Percentiles rank a stretch among this genome's conserved stretches.
Evolutionary conservation across 805 yeast species (phyloP).

Genomic region (Saturnispora besseyi): DNA sequence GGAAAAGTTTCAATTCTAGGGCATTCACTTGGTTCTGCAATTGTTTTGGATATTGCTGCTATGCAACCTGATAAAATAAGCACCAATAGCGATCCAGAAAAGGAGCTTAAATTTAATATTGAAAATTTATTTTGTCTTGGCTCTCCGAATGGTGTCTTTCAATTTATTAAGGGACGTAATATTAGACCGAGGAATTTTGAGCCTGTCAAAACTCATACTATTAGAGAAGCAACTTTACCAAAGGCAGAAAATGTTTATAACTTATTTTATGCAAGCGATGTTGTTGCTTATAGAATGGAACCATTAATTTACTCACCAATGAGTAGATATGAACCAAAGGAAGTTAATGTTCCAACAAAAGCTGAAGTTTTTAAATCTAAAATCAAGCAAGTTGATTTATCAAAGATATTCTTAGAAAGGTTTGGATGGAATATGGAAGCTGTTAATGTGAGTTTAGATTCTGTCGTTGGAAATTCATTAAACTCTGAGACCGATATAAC

Average conservation of each 20-base stretch:
- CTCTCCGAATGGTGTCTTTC: conserved; percentile 84
- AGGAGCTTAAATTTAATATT: conserved; percentile 57
- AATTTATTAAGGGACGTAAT: conserved; percentile 56
- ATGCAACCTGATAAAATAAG: conserved; percentile 32
- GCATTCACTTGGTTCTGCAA: conserved; percentile 87
- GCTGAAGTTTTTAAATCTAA: conserved; percentile 5
- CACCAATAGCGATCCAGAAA: conserved; percentile 24
- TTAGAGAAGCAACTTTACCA: conserved; percentile 33
- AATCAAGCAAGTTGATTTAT: conserved; percentile 14
- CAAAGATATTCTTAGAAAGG: conserved; percentile 20
- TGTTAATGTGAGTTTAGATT: neutral
- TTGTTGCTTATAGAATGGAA: conserved; percentile 82
- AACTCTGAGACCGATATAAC: conserved; percentile 10
- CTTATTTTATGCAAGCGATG: conserved; percentile 84
- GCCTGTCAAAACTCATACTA: conserved; percentile 7
- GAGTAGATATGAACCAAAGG: conserved; percentile 43
- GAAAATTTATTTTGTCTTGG: conserved; percentile 75
- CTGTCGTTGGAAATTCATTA: conserved; percentile 2
- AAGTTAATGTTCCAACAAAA: conserved; percentile 42
- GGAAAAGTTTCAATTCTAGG: conserved; percentile 81
- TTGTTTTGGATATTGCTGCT: conserved; percentile 65
- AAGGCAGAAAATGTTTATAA: conserved; percentile 64
- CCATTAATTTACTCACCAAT: conserved; percentile 57
- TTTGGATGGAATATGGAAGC: conserved; percentile 7
- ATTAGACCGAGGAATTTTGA: conserved; percentile 35